Evolutionary conservation across 1,139 yeast species (phyloP), one percentile per base, ranked within the genome.

Genomic region (Kodamaea derodonti): DNA sequence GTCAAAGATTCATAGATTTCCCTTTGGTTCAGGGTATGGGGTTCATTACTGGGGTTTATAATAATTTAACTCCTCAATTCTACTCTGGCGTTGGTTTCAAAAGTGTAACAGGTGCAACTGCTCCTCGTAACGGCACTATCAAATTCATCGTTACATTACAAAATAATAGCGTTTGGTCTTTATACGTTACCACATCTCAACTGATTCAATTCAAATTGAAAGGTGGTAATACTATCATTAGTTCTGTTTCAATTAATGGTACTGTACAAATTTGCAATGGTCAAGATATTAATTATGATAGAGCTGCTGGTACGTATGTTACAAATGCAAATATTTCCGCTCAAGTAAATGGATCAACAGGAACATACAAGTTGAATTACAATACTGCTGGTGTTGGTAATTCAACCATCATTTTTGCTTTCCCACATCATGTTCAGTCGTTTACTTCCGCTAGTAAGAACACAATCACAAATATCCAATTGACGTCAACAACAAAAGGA

Each of bases 21-120:
- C 72, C 74, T 4, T 45, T 69, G 35, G 71, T 69, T 18, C 81
- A 78, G 52, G 92, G 92, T 38, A 80, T 81, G 84, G 94, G 92
- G 7, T 72, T 81, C 45, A 75, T 77, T 10, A 41, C 47, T 15
- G 39, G 46, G n/a, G 62, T 77, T 31, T 84, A 82, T 54, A 45
- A 45, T 2, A 23, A 24, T 14, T 34, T 46, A 29, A 30, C 36
- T 15, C 39, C 47, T 4, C 35, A 35, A 15, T 24, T 42, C 12
- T 27, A 30, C 14, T 34, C 43, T 6, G 36, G 31, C 8, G 30
- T 31, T 20, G 43, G 38, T 5, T 31, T 38, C 14, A 23, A 54
- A 12, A 48, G 68, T 13, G 56, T 82, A 24, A 24, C 13, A 24
- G 27, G 27, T n/a, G 27, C 13, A n/a, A 24, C 27, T 14, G 27